Base-by-base conservation (phyloP, 345 rosid genomes). In the Gossypium mustelinum region DNA sequence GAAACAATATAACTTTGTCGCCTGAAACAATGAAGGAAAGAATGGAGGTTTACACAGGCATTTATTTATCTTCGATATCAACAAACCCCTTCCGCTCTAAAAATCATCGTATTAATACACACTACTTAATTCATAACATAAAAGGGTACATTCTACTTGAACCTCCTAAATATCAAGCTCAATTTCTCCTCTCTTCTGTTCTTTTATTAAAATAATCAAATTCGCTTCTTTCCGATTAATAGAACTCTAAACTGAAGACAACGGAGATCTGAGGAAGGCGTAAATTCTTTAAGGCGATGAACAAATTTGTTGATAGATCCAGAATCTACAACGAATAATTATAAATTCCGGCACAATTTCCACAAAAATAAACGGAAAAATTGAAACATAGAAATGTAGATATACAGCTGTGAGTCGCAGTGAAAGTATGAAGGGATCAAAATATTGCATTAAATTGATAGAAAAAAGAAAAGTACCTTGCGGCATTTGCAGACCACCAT, bases 401-500 rank as follows among this genome's bases (percentile, higher is more conserved):
- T 58, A 56, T 48, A 20, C 18, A 48, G 16, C 14, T 1, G 8
- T 2, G 17, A 69, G n/a, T 14, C 11, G 29, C 17, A 71, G 41
- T 22, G 27, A 59, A 55, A 16, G 25, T 52, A 75, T n/a, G 13
- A 34, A 44, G 44, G 18, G 18, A 66, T 64, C 47, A 58, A 59
- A 59, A 22, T 1, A 12, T 67, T 14, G 20, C 2, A 13, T 11
- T 11, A 68, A 68, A 47, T 13, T 47, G 43, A 27, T 0, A 76
- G 20, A 70, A 16, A 25, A 27, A 17, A 20, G 48, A 27, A 54
- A 29, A 25, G 16, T 76, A 90, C 97, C 95, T 92, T 92, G 62
- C 91, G 90, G 86, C 97, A 92, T 92, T 92, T 92, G 81, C 97
- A 92, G 82, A 92, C 97, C 83, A 92, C 95, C 97, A 92, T 92